Evolutionary conservation across 176 grass and related monocot species (phyloP), one percentile per base, ranked within the genome.

Genomic region (Rhynchospora breviuscula): DNA sequence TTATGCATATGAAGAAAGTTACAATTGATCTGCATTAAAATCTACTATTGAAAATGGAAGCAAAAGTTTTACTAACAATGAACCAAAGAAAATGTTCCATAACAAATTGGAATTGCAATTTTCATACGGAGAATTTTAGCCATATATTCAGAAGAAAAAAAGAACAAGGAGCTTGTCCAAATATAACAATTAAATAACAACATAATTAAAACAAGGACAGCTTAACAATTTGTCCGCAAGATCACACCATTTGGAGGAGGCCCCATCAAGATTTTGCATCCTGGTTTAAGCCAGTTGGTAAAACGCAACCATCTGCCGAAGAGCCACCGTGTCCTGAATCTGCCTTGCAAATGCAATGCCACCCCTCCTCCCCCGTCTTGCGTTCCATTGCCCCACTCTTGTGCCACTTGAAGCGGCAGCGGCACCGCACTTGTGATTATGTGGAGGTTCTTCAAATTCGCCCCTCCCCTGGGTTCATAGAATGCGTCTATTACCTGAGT

Each of bases 231-330:
- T 3, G 68, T 90, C 76, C 62, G 63, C 0, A 86, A 51, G 48
- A 94, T 84, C 45, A 18, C 70, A 9, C 95, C 95, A 14, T 31
- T 76, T 17, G 95, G 95, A 54, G 92, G 95, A 22, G 79, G 84
- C 5, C 92, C 84, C 29, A 98, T 40, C 52, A 78, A 75, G 79
- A 98, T 84, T 31, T 58, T 6, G 66, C 92, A 98, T 3, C 8
- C 80, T 0, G 70, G 83, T 35, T 78, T 7, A 44, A 88, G 68
- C 90, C 79, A 88, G 68, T 92, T 94, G 11, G 22, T 91, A 89
- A 71, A 98, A 10, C 81, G 86, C 3, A 98, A 18, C 95, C 92
- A 94, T 13, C 59, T 68, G 0, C 89, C 90, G 62, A 98, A 85
- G 79, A 91, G 79, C 85, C 89, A 91, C 89, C 87, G 85, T 1